Base-by-base conservation (phyloP, 1,139 yeast species). In the Saccharomyces uvarum region DNA sequence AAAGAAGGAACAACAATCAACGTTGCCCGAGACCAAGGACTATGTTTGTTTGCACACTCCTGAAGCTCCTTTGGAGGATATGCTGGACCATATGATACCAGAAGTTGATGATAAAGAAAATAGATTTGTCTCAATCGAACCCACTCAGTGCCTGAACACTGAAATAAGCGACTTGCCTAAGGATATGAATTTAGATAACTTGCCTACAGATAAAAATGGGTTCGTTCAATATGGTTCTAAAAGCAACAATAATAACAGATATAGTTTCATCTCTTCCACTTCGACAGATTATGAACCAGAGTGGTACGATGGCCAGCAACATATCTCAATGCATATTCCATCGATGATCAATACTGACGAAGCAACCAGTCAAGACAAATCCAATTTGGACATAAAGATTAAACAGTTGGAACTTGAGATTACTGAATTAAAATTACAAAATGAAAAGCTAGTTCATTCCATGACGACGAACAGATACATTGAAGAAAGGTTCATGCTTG, bases 401-500 rank as follows among this genome's bases (percentile, higher is more conserved):
- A 67, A 67, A 47, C 65, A 67, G 51, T 58, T 69, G 50, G 72
- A 69, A 55, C 38, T 69, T 26, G 68, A 68, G 47, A 66, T 69
- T 19, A 62, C 61, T 33, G 72, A 69, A 49, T 56, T 69, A 32
- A 66, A 62, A 56, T 53, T 68, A 38, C 71, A 69, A 47, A 69
- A 69, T 57, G 70, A 67, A 50, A 67, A 65, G 53, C 52, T 69
- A 33, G 61, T 67, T 31, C 64, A 65, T 51, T 61, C 72, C 5
- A 64, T 68, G 48, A 59, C 60, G n/a, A 58, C 63, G 3, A 64
- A 61, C 41, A 58, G 66, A 49, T 57, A 62, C 13, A 57, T 61
- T 6, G 68, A 66, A 50, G 68, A 67, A 46, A 61, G 59, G 48
- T 57, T 60, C 50, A 54, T 61, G 48, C 53, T 59, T 9, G 65